Base-by-base conservation (phyloP, 2,329 filamentous ascomycete genomes). In the Colletotrichum filicis region DNA sequence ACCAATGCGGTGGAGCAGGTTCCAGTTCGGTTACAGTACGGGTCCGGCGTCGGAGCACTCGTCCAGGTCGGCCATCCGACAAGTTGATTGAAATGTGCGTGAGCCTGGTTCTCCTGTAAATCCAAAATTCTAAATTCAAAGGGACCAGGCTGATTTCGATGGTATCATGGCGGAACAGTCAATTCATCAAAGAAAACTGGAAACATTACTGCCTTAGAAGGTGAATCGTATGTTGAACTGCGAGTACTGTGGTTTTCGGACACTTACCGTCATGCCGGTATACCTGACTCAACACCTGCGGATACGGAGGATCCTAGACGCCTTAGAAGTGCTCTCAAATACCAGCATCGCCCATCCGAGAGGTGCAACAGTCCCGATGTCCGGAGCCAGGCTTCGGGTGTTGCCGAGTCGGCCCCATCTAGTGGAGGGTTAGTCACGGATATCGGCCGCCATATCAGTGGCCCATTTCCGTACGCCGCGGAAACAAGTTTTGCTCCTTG, bases 351-450 rank as follows among this genome's bases (percentile, higher is more conserved):
- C 19, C 32, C 42, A 56, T 61, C 63, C 63, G 46, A 61, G 24
- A 66, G 46, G 64, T 46, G 11, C 64, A 61, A 22, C 24, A 49
- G 35, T 52, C 57, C 68, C 68, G 68, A 71, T 62, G 64, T n/a
- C 64, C 68, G 64, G 69, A 68, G 52, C 58, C 14, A 68, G 55
- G 64, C 59, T 4, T 67, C 56, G 65, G 65, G 24, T 26, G 11
- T 56, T 56, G 66, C 66, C 58, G 32, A 68, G 37, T 72, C 69
- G 65, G 69, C 69, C 65, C 57, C 63, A 61, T 26, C 4, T 46
- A 52, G 58, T n/a, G n/a, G 42, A 37, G 32, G 37, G 22, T 60
- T 60, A 66, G 67, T 37, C 53, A 68, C 58, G 65, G 65, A 64
- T 63, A 42, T 64, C 59, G 42, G 65, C 53, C 26, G 42, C 26